Evolutionary conservation across 495 filamentous ascomycete species (phyloP).

Genomic region (Clavariopsis aquatica): DNA sequence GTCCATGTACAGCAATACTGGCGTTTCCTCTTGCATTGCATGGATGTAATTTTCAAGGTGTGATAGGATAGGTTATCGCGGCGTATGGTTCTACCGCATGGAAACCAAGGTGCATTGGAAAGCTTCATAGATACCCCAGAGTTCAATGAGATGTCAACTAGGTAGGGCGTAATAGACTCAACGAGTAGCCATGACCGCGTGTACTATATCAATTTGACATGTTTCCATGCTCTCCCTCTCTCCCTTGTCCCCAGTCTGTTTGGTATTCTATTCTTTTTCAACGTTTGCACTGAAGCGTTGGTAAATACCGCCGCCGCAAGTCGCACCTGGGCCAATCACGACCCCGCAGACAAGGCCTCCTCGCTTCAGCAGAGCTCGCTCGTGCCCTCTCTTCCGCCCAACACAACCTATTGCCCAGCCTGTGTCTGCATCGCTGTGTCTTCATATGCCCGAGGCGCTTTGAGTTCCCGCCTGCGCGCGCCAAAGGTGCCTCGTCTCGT

Average conservation of each 20-base stretch:
- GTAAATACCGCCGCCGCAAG: background rate
- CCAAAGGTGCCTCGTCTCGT: conserved; percentile 24
- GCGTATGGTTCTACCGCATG: background rate
- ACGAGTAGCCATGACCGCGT: no score
- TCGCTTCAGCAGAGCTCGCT: background rate
- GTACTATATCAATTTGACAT: background rate
- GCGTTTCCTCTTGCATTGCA: background rate
- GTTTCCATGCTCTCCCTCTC: no score
- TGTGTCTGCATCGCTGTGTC: background rate
- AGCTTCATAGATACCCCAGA: background rate
- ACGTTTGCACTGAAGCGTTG: no score
- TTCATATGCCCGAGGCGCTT: background rate
- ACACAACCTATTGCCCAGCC: background rate
- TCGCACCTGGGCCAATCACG: background rate
- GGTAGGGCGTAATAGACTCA: no score
- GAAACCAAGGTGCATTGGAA: background rate
- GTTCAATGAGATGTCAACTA: background rate
- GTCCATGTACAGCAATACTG: background rate
- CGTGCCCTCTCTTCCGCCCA: background rate
- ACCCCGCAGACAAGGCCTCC: background rate
- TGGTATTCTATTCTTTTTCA: no score
- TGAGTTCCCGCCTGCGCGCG: conserved; percentile 15
- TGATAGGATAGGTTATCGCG: no score
- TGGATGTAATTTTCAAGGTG: background rate
- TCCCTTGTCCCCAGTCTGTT: no score